Conservation (phyloP, 805 yeast genomes). For the Metschnikowia amazonensis region DNA sequence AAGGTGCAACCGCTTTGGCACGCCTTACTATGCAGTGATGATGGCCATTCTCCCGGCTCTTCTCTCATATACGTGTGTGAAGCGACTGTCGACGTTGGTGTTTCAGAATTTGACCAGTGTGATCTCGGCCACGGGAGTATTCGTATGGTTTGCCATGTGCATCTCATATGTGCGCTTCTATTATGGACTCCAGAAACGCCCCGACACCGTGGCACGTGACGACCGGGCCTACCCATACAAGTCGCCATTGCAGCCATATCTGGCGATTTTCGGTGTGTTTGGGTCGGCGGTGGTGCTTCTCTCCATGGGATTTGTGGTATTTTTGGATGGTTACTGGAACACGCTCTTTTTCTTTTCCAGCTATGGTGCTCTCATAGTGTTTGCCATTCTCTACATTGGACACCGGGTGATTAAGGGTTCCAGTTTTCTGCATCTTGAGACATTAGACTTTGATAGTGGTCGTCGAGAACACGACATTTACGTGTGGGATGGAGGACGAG, state of each 20-base stretch:
- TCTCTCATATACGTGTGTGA: constrained; percentile 57
- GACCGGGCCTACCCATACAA: constrained; percentile 65
- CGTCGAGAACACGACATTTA: constrained; percentile 77
- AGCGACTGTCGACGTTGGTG: constrained; percentile 53
- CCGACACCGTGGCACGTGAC: constrained; percentile 61
- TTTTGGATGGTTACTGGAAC: constrained; percentile 55
- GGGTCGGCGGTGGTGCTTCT: constrained; percentile 51
- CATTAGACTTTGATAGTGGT: constrained; percentile 78
- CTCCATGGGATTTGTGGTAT: constrained; percentile 60
- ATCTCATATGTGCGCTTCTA: constrained; percentile 60
- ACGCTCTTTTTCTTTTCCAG: constrained; percentile 59
- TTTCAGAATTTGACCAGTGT: constrained; percentile 66
- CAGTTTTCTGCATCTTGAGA: constrained; percentile 62
- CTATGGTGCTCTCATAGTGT: constrained; percentile 58
- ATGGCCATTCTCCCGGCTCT: constrained; percentile 59
- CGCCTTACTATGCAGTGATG: constrained; percentile 68
- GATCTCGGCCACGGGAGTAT: constrained; percentile 68
- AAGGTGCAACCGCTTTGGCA: constrained; percentile 59
- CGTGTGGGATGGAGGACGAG: constrained; percentile 73
- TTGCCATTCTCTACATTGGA: constrained; percentile 47
- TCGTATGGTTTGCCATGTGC: constrained; percentile 78
- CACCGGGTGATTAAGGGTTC: constrained; percentile 62
- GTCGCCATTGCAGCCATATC: constrained; percentile 67
- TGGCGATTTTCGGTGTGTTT: constrained; percentile 58
- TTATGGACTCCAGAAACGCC: constrained; percentile 55